Evolutionary conservation across 805 yeast genomes (phyloP).

Genomic region (Starmerella vaccinii): DNA sequence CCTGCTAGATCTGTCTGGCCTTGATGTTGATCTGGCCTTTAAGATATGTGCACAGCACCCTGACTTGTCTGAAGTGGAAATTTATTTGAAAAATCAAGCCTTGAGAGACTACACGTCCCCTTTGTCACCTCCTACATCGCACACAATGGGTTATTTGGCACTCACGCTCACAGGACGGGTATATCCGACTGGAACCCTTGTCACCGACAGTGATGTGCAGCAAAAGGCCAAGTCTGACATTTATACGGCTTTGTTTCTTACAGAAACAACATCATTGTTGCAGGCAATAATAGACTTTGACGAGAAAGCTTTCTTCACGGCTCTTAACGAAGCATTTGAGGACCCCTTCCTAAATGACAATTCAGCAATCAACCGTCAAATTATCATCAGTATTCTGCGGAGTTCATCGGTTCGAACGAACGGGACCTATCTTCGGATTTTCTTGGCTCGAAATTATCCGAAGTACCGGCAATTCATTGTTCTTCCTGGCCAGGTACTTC

Average conservation of each 20-base stretch:
- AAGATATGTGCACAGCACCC: constrained; percentile 45
- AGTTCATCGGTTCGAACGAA: constrained; percentile 24
- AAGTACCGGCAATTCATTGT: constrained; percentile 77
- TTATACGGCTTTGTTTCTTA: constrained; percentile 48
- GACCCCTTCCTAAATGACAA: constrained; percentile 59
- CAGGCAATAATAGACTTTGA: constrained; percentile 4
- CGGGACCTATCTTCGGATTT: constrained; percentile 47
- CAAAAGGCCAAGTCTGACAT: constrained; percentile 40
- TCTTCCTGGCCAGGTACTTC: constrained; percentile 40
- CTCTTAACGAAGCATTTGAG: constrained; percentile 75
- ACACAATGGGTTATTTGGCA: constrained; percentile 50
- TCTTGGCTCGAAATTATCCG: constrained; percentile 69
- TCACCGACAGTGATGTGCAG: constrained; percentile 20
- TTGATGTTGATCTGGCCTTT: constrained; percentile 72
- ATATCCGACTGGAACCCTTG: constrained; percentile 58
- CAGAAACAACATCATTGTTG: constrained; percentile 24
- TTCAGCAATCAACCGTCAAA: constrained; percentile 53
- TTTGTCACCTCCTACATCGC: constrained; percentile 10
- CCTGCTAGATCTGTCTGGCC: constrained; percentile 49
- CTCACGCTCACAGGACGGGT: constrained; percentile 66
- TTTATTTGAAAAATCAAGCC: constrained; percentile 61
- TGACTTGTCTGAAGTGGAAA: constrained; percentile 48
- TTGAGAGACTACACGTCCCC: constrained; percentile 52
- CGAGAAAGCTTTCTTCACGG: constrained; percentile 43
- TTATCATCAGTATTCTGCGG: constrained; percentile 59